Evolutionary conservation across 345 rosid species (phyloP).

Genomic region (Lenwebbia sp.): DNA sequence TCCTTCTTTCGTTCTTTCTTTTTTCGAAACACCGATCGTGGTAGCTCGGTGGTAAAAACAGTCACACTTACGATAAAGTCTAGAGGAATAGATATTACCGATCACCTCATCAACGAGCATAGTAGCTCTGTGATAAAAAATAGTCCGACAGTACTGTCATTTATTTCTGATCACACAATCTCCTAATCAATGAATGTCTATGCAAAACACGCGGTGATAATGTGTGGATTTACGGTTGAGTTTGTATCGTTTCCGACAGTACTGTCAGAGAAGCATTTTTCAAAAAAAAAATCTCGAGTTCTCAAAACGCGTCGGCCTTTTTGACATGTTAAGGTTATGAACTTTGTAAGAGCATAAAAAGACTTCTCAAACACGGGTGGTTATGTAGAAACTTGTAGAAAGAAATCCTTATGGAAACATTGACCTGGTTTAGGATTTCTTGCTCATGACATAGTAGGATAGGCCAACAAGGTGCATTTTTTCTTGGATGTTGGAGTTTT

Average conservation of each 20-base stretch:
- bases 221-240: no score
- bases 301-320: background rate
- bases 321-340: background rate
- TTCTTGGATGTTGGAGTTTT: background rate
- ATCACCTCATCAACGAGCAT: no score
- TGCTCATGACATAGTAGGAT: background rate
- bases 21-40: background rate
- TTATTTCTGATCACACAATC: no score
- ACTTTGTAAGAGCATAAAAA: background rate
- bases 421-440: background rate
- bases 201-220: no score
- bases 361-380: background rate
- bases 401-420: background rate
- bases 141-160: no score
- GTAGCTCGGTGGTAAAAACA: background rate
- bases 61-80: background rate
- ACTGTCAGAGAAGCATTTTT: no score
- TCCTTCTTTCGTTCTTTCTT: background rate
- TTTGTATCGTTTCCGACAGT: no score
- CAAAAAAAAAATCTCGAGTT: background rate
- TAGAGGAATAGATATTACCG: background rate
- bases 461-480: background rate
- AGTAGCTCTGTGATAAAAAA: no score
- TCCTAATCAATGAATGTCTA: no score
- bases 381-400: background rate